These are phyloP conservation scores for Paramecium tetraurelia DNA, from an alignment of 73 alveolate genomes.

Conservation along the genomic window DNA sequence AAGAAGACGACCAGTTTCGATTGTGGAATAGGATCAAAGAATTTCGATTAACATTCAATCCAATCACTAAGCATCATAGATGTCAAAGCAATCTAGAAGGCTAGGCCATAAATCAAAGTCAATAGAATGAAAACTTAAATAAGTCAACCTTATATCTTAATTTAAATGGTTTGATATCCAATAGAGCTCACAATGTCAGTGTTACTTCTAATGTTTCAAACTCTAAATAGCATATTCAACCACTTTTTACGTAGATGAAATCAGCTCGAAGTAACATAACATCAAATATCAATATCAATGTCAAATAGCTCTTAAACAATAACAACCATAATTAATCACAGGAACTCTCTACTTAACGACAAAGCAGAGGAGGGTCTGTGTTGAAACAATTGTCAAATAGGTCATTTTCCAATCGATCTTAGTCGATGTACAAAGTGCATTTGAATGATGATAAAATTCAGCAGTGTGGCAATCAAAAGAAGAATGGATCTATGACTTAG, in stretches of 20 bases:
- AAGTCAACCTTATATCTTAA: not conserved
- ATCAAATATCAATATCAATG: not conserved
- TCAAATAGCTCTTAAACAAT: not conserved
- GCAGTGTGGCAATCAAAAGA: not conserved
- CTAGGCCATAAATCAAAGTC: not conserved
- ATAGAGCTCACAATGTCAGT: not conserved
- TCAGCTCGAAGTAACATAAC: not conserved
- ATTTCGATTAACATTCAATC: not conserved
- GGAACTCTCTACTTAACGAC: not conserved
- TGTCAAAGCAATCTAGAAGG: not conserved
- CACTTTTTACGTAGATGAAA: not conserved
- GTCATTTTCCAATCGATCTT: not conserved
- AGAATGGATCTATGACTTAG: not conserved
- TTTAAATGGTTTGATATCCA: not conserved
- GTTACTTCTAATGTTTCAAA: not conserved
- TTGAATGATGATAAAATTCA: not conserved
- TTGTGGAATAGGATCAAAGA: not conserved
- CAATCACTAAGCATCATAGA: not conserved
- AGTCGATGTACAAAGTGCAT: not conserved
- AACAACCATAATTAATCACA: not conserved
- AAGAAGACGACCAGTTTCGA: not conserved
- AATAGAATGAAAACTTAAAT: not conserved
- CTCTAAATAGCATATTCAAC: not conserved
- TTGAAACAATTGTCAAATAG: not conserved
- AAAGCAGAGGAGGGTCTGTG: constrained; percentile 3